These are phyloP conservation scores for Dendrobium nobile DNA, from an alignment of 106 monocot genomes.

Conservation along the genomic window DNA sequence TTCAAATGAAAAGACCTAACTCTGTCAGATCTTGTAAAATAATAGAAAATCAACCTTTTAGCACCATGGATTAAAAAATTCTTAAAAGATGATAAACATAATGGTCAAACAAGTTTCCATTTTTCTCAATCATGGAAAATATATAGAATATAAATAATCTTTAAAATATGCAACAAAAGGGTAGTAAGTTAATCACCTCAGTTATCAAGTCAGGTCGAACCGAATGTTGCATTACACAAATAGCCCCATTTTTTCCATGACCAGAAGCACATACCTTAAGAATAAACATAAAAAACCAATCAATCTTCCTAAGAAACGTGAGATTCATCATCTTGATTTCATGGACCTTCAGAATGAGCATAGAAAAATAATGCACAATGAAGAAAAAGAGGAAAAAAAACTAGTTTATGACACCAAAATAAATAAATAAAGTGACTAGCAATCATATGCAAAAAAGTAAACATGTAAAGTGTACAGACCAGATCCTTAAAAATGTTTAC, in stretches of 20 bases:
- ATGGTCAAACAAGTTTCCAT: not conserved
- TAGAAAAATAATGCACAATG: not conserved
- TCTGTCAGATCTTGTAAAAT: not conserved
- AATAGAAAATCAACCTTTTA: not conserved
- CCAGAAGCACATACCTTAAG: conserved; percentile 87
- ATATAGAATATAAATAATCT: not conserved
- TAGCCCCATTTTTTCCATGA: conserved; percentile 94
- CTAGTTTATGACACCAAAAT: not conserved
- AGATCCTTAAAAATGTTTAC: not conserved
- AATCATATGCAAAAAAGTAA: not conserved
- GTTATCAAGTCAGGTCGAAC: conserved; percentile 90
- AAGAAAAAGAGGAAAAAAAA: not conserved
- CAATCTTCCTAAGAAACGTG: not conserved
- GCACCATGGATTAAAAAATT: not conserved
- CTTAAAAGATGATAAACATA: not conserved
- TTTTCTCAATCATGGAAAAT: not conserved
- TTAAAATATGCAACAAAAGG: not conserved
- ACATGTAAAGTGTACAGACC: not conserved
- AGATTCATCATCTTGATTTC: not conserved
- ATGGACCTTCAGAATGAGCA: not conserved
- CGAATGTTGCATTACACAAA: conserved; percentile 83
- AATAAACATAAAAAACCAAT: not conserved
- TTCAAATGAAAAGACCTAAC: not conserved
- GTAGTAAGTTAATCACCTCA: conserved; percentile 38
- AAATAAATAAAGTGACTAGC: not conserved